Percentiles rank a stretch among this genome's conserved stretches.
Evolutionary conservation across 371 early-diverging fungal species (phyloP).

Genomic region (Rhizopus microsporus): DNA sequence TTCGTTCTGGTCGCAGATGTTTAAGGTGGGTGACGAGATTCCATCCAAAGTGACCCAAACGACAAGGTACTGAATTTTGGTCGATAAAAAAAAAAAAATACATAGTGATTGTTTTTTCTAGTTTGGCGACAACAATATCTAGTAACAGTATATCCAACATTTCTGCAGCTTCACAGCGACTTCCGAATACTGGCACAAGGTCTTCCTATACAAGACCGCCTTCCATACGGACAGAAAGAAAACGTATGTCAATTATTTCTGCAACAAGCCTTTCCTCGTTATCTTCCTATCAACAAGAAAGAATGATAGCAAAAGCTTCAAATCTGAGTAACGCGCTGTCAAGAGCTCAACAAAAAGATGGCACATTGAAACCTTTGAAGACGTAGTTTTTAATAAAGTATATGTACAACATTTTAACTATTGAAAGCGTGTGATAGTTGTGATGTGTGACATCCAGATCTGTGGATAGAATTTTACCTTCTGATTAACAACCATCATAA

Average conservation of each 20-base stretch:
- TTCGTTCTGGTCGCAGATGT: slow-evolving; percentile 8
- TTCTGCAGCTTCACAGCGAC: slow-evolving; percentile 17
- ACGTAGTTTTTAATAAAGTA: neutral
- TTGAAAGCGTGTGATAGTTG: no score
- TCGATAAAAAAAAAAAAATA: no score
- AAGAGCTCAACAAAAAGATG: slow-evolving; percentile 8
- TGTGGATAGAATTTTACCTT: no score
- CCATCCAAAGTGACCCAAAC: neutral
- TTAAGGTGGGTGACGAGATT: neutral
- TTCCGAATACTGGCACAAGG: slow-evolving; percentile 16
- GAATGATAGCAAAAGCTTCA: slow-evolving; percentile 43
- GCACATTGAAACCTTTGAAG: neutral
- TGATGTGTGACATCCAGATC: no score
- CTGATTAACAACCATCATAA: no score
- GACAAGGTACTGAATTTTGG: neutral
- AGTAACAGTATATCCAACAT: slow-evolving; percentile 15
- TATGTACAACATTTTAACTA: no score
- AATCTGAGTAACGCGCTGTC: slow-evolving; percentile 36
- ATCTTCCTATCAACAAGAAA: slow-evolving; percentile 51
- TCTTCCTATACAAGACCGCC: slow-evolving; percentile 1
- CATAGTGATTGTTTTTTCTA: no score
- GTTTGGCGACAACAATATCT: no score
- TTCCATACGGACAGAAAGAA: slow-evolving; percentile 27
- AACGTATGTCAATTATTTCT: slow-evolving; percentile 42
- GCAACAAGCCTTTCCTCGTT: slow-evolving; percentile 48